phyloP scores from a whole-genome alignment of 768 basidiomycete genomes.

The Trichaptum fuscoviolaceum region DNA sequence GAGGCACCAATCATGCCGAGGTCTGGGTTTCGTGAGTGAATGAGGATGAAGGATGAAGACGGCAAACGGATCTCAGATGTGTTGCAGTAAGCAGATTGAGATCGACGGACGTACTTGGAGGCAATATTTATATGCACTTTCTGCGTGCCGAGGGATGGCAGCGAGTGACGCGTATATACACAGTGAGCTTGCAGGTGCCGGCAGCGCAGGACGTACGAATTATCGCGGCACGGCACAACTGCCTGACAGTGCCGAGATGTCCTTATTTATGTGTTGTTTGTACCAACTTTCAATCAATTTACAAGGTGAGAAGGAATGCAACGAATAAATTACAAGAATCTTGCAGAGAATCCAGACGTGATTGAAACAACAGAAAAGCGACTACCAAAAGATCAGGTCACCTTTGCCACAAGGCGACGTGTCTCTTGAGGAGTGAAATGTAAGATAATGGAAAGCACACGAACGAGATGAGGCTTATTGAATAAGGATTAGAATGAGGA shows the following conservation, averaged over 20 bases:
- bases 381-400: conserved; percentile 29
- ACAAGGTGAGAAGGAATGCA: not conserved
- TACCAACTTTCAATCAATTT: not conserved
- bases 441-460: conserved; percentile 87
- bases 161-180: not conserved
- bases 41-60: no score
- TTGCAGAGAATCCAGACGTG: not conserved
- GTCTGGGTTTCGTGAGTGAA: no score
- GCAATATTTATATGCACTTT: not conserved
- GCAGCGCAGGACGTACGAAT: not conserved
- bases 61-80: not conserved
- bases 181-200: not conserved
- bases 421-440: conserved; percentile 96
- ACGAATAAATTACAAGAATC: not conserved
- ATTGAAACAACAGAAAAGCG: not conserved
- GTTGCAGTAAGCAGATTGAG: not conserved
- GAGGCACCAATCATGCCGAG: not conserved
- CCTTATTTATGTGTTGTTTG: not conserved
- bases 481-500: conserved; percentile 11
- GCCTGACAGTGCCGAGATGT: not conserved
- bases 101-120: not conserved
- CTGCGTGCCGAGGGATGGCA: not conserved
- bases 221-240: not conserved
- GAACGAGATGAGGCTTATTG: conserved; percentile 76
- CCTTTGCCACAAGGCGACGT: conserved; percentile 81